Percentiles rank a stretch among this genome's conserved stretches.
These are phyloP conservation scores for Lachancea nothofagi DNA, from an alignment of 805 yeast genomes.

Conservation along the genomic window DNA sequence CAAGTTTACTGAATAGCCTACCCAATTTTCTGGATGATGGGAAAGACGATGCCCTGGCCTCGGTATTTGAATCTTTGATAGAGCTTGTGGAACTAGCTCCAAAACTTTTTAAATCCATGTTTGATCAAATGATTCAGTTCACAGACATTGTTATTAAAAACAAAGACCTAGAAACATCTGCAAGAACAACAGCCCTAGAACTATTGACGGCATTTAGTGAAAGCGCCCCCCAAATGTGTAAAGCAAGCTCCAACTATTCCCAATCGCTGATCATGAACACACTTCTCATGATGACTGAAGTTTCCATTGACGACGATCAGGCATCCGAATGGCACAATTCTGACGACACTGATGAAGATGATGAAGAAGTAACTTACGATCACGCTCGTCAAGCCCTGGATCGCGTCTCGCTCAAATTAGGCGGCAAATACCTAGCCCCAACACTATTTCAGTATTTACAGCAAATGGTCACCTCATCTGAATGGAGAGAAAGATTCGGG, in stretches of 20 bases:
- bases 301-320: constrained; percentile 82
- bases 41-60: constrained; percentile 73
- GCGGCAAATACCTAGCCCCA: constrained; percentile 76
- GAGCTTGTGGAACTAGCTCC: constrained; percentile 93
- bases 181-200: constrained; percentile 85
- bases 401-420: constrained; percentile 76
- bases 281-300: constrained; percentile 84
- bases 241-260: constrained; percentile 66
- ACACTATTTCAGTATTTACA: constrained; percentile 86
- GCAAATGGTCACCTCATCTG: constrained; percentile 64
- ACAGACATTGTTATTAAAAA: constrained; percentile 79
- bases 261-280: constrained; percentile 66
- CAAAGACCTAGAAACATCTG: constrained; percentile 67
- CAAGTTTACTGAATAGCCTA: constrained; percentile 76
- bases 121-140: constrained; percentile 80
- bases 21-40: constrained; percentile 78
- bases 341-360: constrained; percentile 73
- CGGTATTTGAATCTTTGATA: constrained; percentile 82
- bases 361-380: constrained; percentile 79
- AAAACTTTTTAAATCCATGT: constrained; percentile 87
- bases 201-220: constrained; percentile 86
- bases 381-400: constrained; percentile 95
- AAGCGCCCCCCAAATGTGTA: constrained; percentile 93
- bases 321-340: constrained; percentile 81
- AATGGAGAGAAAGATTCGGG: constrained; percentile 95